Evolutionary conservation across 2,329 filamentous ascomycete species (phyloP), one percentile per base, ranked within the genome.

Genomic region (Colletotrichum chlorophyti): DNA sequence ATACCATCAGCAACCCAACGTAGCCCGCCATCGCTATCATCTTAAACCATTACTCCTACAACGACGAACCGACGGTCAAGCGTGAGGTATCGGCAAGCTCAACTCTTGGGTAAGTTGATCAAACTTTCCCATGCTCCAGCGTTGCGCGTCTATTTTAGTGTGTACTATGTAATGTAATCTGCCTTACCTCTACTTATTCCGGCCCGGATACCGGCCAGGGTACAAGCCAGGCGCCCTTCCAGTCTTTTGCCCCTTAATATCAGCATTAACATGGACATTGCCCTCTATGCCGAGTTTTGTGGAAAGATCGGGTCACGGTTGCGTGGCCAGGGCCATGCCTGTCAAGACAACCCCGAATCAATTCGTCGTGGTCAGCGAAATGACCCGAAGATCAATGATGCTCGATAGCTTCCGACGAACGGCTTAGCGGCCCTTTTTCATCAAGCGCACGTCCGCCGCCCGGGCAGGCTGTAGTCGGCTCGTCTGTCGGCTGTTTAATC

Each of bases 281-380:
- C 31, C 38, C 45, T 40, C n/a, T 62, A 49, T 48, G 49, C 45
- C 61, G 41, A 40, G 52, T 54, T 51, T 53, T 43, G 40, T 54
- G 49, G 59, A 29, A 41, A 53, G 58, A 62, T 62, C 58, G 49
- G 53, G 32, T 46, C 32, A 35, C 37, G 46, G 35, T 41, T 53
- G 31, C 37, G 32, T 63, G 61, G 61, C 52, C 61, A 53, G 29
- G 47, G 58, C 53, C 53, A 63, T 58, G 58, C 58, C 49, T 52
- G 61, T 49, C 60, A 45, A 47, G 14, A 12, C 29, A 45, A 29
- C 49, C 43, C 8, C 52, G 17, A 45, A 55, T 47, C 51, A 50
- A 46, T 32, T 29, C 38, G 29, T 38, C 37, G 37, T 31, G 48
- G 52, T 43, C 48, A 59, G 45, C 58, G 37, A 58, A 62, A 60